Base-by-base conservation (phyloP, 1,284 basidiomycete genomes). In the Cryptococcus sp. region DNA sequence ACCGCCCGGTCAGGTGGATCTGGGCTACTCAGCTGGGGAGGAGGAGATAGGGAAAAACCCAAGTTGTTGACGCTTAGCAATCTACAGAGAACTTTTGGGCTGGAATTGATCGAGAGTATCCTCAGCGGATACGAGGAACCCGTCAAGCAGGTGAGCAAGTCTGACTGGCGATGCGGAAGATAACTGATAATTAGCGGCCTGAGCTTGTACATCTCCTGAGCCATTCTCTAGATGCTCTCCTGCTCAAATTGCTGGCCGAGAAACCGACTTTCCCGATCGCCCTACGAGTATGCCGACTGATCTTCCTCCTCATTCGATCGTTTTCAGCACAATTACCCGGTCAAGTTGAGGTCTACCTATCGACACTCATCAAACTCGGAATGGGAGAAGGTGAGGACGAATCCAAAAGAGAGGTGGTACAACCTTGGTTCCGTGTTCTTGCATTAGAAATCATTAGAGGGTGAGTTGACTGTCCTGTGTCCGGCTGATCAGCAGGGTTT, bases 81-180 rank as follows among this genome's bases (percentile, higher is more conserved):
- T 41, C 78, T 98, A 22, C 88, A 90, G 61, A 87, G 92, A 71
- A 97, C 94, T 0, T 98, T 98, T 64, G 90, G 91, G 0, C 78
- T 98, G 23, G 94, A 98, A 74, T 78, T 98, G 49, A 89, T 98
- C 51, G 96, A 98, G 76, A 97, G 92, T 66, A 90, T 98, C 4
- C 77, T 98, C 48, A 94, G 91, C 13, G 97, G 96, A 61, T 97
- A 98, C 67, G 86, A 92, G 59, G 82, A 82, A 13, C 80, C 93
- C 0, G 94, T 98, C 67, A 83, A 86, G 55, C 82, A 85, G 77
- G 90, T 87, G 56, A 55, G 36, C n/a, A n/a, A n/a, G n/a, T n/a
- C n/a, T n/a, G n/a, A n/a, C n/a, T n/a, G n/a, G n/a, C n/a, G n/a
- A n/a, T n/a, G n/a, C n/a, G n/a, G n/a, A n/a, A 7, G n/a, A 34